These are phyloP conservation scores for Nepenthes alata DNA, from an alignment of 179 eudicot genomes.

Conservation along the genomic window DNA sequence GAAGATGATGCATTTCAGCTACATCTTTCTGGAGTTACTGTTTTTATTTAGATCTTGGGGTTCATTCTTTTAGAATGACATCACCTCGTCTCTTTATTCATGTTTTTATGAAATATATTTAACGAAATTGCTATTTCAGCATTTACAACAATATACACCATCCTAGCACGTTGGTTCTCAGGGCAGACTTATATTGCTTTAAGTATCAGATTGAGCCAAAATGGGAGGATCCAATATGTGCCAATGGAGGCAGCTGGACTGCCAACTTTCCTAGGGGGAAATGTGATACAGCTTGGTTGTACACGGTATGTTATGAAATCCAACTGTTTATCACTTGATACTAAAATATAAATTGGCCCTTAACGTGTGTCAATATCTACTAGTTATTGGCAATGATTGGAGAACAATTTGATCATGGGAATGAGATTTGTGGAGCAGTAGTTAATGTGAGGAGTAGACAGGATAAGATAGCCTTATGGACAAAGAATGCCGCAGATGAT, in stretches of 20 bases:
- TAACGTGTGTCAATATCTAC: conserved; percentile 5
- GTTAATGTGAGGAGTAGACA: conserved; percentile 64
- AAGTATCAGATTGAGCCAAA: conserved; percentile 85
- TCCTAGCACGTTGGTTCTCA: conserved; percentile 60
- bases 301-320: conserved; percentile 43
- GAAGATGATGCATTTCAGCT: not conserved
- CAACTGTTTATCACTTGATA: not conserved
- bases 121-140: conserved; percentile 26
- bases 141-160: conserved; percentile 71
- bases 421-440: conserved; percentile 97
- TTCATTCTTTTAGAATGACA: no score
- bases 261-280: conserved; percentile 34
- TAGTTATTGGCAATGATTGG: conserved; percentile 97
- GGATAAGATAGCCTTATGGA: conserved; percentile 74
- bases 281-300: conserved; percentile 76
- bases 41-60: no score
- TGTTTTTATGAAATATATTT: not conserved
- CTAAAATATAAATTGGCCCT: not conserved
- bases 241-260: conserved; percentile 96
- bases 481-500: conserved; percentile 91
- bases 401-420: conserved; percentile 95
- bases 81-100: not conserved
- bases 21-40: not conserved
- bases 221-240: conserved; percentile 98
- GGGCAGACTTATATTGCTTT: conserved; percentile 79